These are phyloP conservation scores for Cytospora paraplurivora DNA, from an alignment of 2,329 filamentous ascomycete species.

Conservation along the genomic window DNA sequence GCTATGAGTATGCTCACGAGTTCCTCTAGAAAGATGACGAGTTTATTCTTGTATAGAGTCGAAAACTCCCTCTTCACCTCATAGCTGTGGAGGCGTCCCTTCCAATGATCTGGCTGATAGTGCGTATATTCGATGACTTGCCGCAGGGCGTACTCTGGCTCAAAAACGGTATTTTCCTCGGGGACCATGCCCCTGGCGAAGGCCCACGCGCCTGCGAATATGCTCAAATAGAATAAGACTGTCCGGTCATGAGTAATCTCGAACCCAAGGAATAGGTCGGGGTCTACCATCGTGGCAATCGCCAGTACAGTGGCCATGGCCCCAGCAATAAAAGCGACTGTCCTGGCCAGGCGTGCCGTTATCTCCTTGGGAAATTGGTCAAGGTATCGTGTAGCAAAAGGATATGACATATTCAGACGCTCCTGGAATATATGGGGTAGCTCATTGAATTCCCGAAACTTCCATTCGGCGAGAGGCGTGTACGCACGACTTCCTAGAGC, in stretches of 20 bases:
- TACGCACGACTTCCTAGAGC: slow-evolving; percentile 87
- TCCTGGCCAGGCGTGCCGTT: slow-evolving; percentile 80
- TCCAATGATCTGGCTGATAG: slow-evolving; percentile 88
- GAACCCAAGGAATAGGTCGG: slow-evolving; percentile 87
- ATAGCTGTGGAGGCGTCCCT: slow-evolving; percentile 85
- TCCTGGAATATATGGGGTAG: slow-evolving; percentile 89
- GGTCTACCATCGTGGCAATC: slow-evolving; percentile 81
- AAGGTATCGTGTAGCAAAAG: slow-evolving; percentile 87
- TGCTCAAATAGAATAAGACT: slow-evolving; percentile 84
- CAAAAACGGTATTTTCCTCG: slow-evolving; percentile 85
- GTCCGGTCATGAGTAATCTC: slow-evolving; percentile 88
- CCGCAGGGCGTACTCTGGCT: slow-evolving; percentile 84
- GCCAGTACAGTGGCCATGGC: slow-evolving; percentile 85
- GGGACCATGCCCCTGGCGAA: slow-evolving; percentile 81
- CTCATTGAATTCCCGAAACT: slow-evolving; percentile 98
- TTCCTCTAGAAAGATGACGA: slow-evolving; percentile 90
- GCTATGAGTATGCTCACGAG: slow-evolving; percentile 90
- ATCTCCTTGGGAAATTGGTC: slow-evolving; percentile 97
- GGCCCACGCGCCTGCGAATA: slow-evolving; percentile 83
- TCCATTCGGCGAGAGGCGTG: slow-evolving; percentile 94
- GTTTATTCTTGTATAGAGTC: slow-evolving; percentile 85
- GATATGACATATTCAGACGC: slow-evolving; percentile 90
- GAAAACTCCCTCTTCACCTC: slow-evolving; percentile 92
- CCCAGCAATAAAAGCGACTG: slow-evolving; percentile 84
- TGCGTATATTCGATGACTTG: slow-evolving; percentile 93